Base-by-base conservation (phyloP, 2,329 filamentous ascomycete species). In the Tolypocladium album region DNA sequence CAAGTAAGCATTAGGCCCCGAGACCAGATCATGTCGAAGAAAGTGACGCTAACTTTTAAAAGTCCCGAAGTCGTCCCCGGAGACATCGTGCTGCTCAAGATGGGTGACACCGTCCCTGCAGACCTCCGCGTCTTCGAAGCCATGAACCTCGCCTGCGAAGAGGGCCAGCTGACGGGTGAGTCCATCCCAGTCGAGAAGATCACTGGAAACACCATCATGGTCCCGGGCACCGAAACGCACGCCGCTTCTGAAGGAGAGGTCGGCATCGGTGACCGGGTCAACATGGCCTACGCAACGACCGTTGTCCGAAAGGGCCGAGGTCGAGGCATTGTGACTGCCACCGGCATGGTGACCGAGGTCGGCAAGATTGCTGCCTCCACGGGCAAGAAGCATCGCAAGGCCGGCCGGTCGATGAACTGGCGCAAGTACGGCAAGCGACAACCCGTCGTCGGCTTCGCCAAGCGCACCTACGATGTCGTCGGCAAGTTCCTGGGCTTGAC, bases 111-210 rank as follows among this genome's bases (percentile, higher is more conserved):
- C 4, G 82, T 91, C 47, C 88, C 88, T 12, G 88, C 88, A 43
- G 88, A 92, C 68, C 71, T 91, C 47, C 84, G 87, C 59, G 72
- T 88, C 24, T 81, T 89, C 65, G 86, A 90, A 67, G 83, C 82
- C 61, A 89, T 92, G 82, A 93, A 94, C 70, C 79, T 92, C 55
- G 85, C 86, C 62, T 90, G 88, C 68, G 90, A 96, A 66, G 88
- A 92, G 72, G 86, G 87, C 55, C 84, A 88, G 57, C 80, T 92
- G 53, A 92, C 89, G 8, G 89, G 89, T 67, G 89, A 92, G 72
- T 88, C 88, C 4, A 77, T 88, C 20, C 86, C 88, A 8, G 86
- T 89, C 34, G 83, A 86, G 69, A 88, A 92, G 75, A 79, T 82
- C 52, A 76, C 80, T 27, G 78, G 82, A 24, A 78, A 78, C 66